A percentile compares a stretch with the other conserved stretches of the same genome.
Evolutionary conservation across 2,329 filamentous ascomycete species (phyloP).

Genomic region (Talaromyces marneffei): DNA sequence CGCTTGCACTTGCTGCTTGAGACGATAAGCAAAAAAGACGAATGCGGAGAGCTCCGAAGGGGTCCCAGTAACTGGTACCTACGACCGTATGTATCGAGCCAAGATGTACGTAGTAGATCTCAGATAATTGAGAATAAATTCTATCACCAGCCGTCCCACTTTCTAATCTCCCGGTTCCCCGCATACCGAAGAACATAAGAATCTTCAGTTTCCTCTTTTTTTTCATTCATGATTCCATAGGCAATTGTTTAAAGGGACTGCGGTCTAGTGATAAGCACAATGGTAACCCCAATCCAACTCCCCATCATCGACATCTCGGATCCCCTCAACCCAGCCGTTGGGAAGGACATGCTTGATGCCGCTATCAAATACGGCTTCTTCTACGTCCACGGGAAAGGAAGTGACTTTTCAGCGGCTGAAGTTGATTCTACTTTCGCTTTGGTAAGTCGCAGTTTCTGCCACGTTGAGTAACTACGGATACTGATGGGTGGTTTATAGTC

Average conservation of each 20-base stretch:
- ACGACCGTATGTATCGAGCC: not conserved
- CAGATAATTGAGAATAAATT: not conserved
- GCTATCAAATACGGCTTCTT: conserved; percentile 82
- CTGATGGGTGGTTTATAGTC: conserved; percentile 49
- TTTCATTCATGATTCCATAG: not conserved
- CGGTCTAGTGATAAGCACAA: no score
- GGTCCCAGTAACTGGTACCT: not conserved
- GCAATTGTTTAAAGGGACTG: no score
- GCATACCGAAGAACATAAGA: not conserved
- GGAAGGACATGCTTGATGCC: conserved; percentile 66
- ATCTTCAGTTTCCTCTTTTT: not conserved
- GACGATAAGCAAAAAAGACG: conserved; percentile 1
- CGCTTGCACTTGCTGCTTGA: not conserved
- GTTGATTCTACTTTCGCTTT: conserved; percentile 69
- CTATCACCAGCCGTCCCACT: not conserved
- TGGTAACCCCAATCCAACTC: conserved; percentile 45
- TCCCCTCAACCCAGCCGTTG: conserved; percentile 54
- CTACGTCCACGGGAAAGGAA: conserved; percentile 71
- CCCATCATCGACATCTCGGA: conserved; percentile 77
- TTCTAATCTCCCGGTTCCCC: conserved; percentile 4
- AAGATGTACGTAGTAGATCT: not conserved
- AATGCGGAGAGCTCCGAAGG: conserved; percentile 10
- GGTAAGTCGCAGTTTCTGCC: conserved; percentile 42
- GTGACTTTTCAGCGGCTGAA: conserved; percentile 59
- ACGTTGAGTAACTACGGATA: not conserved